Base-by-base conservation (phyloP, 768 basidiomycete genomes). In the Mycena sanguinolenta region DNA sequence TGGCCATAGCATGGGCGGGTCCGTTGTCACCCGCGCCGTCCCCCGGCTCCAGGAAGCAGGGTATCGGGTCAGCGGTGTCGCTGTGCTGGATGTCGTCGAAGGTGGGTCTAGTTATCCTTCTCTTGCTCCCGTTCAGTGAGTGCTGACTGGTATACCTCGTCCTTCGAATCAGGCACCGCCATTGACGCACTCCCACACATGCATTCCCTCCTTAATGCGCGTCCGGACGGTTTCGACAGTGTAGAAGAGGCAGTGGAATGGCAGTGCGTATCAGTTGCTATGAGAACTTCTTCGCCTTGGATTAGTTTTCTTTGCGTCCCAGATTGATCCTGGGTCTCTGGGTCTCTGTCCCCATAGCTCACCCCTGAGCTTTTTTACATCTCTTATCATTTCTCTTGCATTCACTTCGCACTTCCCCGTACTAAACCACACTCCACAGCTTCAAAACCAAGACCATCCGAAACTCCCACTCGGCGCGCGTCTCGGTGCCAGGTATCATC, bases 1-100 rank as follows among this genome's bases (percentile, higher is more conserved):
- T 12, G 98, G 98, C 0, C 98, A 99, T 77, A 97, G 95, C 67
- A 97, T 99, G 93, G 98, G 98, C 17, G 97, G 97, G 28, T 92
- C 96, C 0, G 96, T 98, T 4, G 88, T 95, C 25, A 89, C 93
- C 10, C 88, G 90, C 6, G 87, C 91, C 2, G 90, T 90, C 69
- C 89, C 94, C 2, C 77, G 81, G 21, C 83, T 99, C 2, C 87
- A 93, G 63, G 86, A 89, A 52, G 83, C 82, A 27, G 89, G 90
- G 57, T 97, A 95, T 73, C 86, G 85, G 17, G 84, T 98, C 4
- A 86, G 88, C 2, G 95, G 95, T 6, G 90, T 95, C 12, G 88
- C 87, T 0, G 96, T 97, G 1, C 82, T 97, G 3, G 95, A 97
- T 73, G 94, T 96, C 21, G 95, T 97, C 1, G 95, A 97, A 84